Evolutionary conservation across 257 asterid species (phyloP).

Genomic region (Buddleja alternifolia): DNA sequence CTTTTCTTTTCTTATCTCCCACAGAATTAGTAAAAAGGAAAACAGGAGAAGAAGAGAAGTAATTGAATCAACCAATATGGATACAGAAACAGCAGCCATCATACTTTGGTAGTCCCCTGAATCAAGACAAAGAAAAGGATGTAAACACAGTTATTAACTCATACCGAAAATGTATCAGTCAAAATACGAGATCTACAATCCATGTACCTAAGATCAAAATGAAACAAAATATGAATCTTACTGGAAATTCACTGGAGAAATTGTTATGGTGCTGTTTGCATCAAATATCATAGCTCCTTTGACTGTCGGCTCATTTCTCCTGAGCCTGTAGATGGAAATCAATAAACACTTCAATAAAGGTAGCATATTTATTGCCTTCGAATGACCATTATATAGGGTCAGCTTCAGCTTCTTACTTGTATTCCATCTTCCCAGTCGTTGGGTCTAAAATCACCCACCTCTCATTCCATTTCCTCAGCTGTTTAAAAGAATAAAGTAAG

Average conservation of each 20-base stretch:
- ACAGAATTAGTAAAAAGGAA: constrained; percentile 9
- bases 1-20: constrained; percentile 10
- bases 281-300: constrained; percentile 90
- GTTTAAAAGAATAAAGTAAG: constrained; percentile 33
- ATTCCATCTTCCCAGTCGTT: constrained; percentile 98
- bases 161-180: background rate
- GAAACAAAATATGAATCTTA: constrained; percentile 44
- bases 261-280: constrained; percentile 88
- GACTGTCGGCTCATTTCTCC: constrained; percentile 85
- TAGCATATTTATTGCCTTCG: constrained; percentile 8
- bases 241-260: constrained; percentile 98
- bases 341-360: constrained; percentile 11
- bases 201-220: constrained; percentile 15
- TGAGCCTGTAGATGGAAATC: constrained; percentile 54
- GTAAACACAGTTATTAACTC: constrained; percentile 23
- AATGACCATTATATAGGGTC: constrained; percentile 7
- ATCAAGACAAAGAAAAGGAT: constrained; percentile 32
- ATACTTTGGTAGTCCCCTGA: constrained; percentile 91
- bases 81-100: constrained; percentile 99
- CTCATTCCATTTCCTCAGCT: constrained; percentile 98
- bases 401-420: constrained; percentile 65
- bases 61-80: constrained; percentile 42
- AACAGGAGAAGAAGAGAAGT: constrained; percentile 8
- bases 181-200: constrained; percentile 13
- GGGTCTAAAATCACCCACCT: constrained; percentile 99